phyloP scores from a whole-genome alignment of 2,329 filamentous ascomycete species.

The Stagonosporopsis tanaceti region DNA sequence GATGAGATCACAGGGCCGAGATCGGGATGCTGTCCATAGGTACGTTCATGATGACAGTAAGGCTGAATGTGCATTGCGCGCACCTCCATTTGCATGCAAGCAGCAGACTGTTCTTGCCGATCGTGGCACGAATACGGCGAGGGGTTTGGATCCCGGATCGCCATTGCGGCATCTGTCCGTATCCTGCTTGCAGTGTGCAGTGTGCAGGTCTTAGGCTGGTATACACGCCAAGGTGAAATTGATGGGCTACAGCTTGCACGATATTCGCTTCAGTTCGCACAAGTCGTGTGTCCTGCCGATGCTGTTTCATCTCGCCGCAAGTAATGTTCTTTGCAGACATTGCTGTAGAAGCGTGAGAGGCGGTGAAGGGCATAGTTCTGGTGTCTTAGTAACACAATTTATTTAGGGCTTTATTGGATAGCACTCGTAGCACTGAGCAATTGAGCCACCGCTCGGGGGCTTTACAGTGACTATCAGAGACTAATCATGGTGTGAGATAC shows the following conservation, averaged over 20 bases:
- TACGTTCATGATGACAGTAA: background rate
- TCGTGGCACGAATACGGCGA: conserved; percentile 3
- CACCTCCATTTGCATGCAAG: background rate
- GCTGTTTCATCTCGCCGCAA: conserved; percentile 9
- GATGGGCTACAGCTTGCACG: conserved; percentile 10
- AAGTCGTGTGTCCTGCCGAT: background rate
- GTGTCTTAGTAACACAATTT: background rate
- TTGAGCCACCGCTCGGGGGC: no score
- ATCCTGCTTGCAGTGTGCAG: background rate
- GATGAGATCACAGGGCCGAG: background rate
- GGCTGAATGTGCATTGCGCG: background rate
- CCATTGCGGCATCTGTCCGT: background rate
- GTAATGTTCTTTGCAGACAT: background rate
- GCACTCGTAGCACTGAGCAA: no score
- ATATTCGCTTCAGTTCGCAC: conserved; percentile 1
- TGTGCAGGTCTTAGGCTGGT: background rate
- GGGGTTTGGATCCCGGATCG: background rate
- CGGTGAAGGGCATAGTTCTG: background rate
- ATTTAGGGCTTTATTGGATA: background rate
- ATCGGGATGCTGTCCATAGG: background rate
- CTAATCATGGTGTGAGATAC: no score
- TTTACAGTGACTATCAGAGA: no score
- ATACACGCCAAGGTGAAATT: background rate
- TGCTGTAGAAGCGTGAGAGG: background rate
- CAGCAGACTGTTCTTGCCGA: conserved; percentile 4